phyloP scores from a whole-genome alignment of 495 filamentous ascomycete genomes.

The Elasticomyces elasticus region DNA sequence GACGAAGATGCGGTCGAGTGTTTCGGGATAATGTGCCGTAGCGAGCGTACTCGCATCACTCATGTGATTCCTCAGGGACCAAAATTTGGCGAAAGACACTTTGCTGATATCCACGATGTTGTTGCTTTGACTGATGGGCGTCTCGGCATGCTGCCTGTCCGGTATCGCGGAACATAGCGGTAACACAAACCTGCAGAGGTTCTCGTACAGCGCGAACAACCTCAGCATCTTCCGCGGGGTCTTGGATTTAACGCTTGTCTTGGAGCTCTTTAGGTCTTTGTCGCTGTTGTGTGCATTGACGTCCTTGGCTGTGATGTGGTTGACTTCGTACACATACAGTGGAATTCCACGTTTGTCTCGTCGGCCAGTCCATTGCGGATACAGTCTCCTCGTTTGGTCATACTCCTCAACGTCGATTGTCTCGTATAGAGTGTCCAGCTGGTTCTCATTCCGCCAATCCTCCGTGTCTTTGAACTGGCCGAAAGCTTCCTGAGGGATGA shows the following conservation, averaged over 20 bases:
- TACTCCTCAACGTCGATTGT: constrained; percentile 63
- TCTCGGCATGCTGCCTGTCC: constrained; percentile 58
- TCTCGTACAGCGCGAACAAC: constrained; percentile 82
- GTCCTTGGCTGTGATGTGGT: constrained; percentile 67
- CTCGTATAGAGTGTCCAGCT: constrained; percentile 35
- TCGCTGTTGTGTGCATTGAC: constrained; percentile 57
- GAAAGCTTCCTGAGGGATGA: constrained; percentile 62
- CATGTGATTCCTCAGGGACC: constrained; percentile 86
- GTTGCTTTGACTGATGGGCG: constrained; percentile 61
- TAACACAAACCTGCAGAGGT: constrained; percentile 75
- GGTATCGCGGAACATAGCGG: constrained; percentile 63
- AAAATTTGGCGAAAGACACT: constrained; percentile 82
- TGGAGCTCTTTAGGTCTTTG: constrained; percentile 25
- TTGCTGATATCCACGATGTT: constrained; percentile 83
- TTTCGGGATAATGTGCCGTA: constrained; percentile 90
- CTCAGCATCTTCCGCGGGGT: constrained; percentile 54
- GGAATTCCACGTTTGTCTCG: constrained; percentile 82
- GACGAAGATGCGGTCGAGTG: constrained; percentile 77
- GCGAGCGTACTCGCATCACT: constrained; percentile 76
- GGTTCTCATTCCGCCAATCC: constrained; percentile 71
- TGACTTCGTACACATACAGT: constrained; percentile 79
- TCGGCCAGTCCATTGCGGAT: constrained; percentile 87
- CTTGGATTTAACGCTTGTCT: constrained; percentile 37
- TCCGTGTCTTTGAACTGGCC: constrained; percentile 82
- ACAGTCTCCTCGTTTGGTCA: constrained; percentile 67